Base-by-base conservation (phyloP, 164 flowering plant species). In the Annona squamosa region DNA sequence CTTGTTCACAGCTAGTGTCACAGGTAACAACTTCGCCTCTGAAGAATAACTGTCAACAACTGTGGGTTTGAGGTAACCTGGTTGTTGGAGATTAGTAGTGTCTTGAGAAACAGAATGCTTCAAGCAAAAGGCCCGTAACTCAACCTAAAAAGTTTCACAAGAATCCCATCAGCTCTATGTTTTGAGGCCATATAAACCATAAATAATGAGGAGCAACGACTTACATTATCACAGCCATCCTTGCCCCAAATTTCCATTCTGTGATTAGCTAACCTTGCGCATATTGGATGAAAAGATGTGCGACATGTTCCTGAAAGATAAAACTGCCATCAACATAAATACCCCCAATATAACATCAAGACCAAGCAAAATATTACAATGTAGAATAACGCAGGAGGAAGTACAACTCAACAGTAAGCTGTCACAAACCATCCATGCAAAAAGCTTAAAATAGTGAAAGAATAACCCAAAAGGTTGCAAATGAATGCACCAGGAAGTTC, bases 201-300 rank as follows among this genome's bases (percentile, higher is more conserved):
- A 63, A 65, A 72, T 5, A n/a, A 10, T 71, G 46, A 72, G 37
- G 45, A 26, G 52, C 65, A 48, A 47, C 37, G 45, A 68, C 90
- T 78, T 83, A 94, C 99, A 86, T 85, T 84, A 78, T 87, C 89
- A 79, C 77, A 79, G 61, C 91, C 97, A 79, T 81, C 75, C 81
- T 86, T 95, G 70, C 96, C 98, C 98, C 99, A 91, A 17, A 93
- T 87, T 87, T 95, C 99, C 88, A 93, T 86, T 78, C 87, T 86
- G 52, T 89, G 86, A 70, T 85, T 87, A 63, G 94, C 99, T 79
- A 89, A 97, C 83, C 98, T 85, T 26, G 98, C 98, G 87, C 99
- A 95, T 72, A 87, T 80, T 71, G 99, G 99, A 85, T 95, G 99
- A 73, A 95, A 95, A n/a, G 96, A 80, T 73, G 91, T 83, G 80